phyloP scores from a whole-genome alignment of 345 rosid genomes.

The Lumnitzera racemosa region DNA sequence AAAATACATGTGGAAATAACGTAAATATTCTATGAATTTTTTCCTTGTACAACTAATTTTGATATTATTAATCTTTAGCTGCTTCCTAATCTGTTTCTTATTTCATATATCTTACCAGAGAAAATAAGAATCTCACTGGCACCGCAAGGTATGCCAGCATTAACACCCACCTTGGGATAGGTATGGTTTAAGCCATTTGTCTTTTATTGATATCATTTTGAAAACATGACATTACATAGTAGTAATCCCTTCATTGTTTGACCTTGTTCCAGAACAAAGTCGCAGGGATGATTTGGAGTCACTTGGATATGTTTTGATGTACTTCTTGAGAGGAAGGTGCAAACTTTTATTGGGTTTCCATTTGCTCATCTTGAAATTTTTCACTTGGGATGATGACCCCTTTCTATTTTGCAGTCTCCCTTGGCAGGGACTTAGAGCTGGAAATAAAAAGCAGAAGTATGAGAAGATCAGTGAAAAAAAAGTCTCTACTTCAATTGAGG shows the following conservation, averaged over 20 bases:
- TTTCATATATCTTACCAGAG: conserved; percentile 36
- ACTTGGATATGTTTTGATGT: conserved; percentile 90
- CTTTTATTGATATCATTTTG: neutral
- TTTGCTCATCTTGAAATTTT: neutral
- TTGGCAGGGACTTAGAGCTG: conserved; percentile 94
- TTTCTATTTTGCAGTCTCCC: conserved; percentile 53
- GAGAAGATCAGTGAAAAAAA: conserved; percentile 89
- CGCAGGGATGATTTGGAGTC: conserved; percentile 97
- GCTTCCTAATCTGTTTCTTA: neutral
- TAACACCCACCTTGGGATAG: conserved; percentile 95
- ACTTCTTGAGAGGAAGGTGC: conserved; percentile 85
- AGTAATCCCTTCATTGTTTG: neutral
- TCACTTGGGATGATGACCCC: conserved; percentile 1
- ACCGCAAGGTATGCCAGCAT: conserved; percentile 96
- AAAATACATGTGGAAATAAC: too few relatives aligned
- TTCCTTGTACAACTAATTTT: neutral
- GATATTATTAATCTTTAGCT: neutral
- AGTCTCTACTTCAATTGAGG: conserved; percentile 86
- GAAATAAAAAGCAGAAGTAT: conserved; percentile 87
- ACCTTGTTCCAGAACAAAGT: conserved; percentile 64
- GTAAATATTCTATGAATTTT: neutral
- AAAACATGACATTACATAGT: too few relatives aligned
- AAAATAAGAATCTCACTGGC: conserved; percentile 87
- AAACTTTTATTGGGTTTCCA: conserved; percentile 6
- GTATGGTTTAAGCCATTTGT: conserved; percentile 25